Conservation (phyloP, 2,329 filamentous ascomycete species). For the Biscogniauxia marginata region DNA sequence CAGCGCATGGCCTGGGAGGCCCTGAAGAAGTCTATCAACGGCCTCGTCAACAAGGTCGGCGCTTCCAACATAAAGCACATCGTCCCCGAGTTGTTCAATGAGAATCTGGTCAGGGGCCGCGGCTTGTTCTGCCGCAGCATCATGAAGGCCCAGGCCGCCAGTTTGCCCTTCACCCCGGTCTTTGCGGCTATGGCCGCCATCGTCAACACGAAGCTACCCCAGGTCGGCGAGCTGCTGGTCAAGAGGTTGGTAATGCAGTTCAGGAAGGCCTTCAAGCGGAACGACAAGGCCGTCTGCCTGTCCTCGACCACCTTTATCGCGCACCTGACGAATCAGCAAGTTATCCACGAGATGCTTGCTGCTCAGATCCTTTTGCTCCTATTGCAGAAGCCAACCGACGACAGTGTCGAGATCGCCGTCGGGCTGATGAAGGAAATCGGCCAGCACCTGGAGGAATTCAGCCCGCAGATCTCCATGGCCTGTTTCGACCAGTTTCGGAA, state of each 20-base stretch:
- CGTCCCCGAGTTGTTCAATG: slow-evolving; percentile 90
- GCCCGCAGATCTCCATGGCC: slow-evolving; percentile 77
- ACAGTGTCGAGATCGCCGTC: slow-evolving; percentile 96
- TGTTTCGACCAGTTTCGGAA: slow-evolving; percentile 96
- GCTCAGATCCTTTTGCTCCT: slow-evolving; percentile 91
- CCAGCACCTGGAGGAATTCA: slow-evolving; percentile 94
- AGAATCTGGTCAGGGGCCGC: slow-evolving; percentile 88
- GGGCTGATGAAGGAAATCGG: slow-evolving; percentile 90
- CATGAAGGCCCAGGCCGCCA: slow-evolving; percentile 97
- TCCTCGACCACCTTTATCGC: slow-evolving; percentile 93
- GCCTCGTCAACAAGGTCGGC: slow-evolving; percentile 98
- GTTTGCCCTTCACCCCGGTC: slow-evolving; percentile 92
- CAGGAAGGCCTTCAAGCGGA: slow-evolving; percentile 90
- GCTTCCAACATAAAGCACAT: slow-evolving; percentile 97
- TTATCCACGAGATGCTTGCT: slow-evolving; percentile 88
- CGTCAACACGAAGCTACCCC: slow-evolving; percentile 94
- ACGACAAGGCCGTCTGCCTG: slow-evolving; percentile 94
- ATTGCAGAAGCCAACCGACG: slow-evolving; percentile 92
- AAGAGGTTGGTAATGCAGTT: slow-evolving; percentile 88
- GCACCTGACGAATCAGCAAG: slow-evolving; percentile 93
- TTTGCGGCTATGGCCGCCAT: slow-evolving; percentile 95
- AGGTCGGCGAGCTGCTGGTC: slow-evolving; percentile 87
- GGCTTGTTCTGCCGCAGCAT: slow-evolving; percentile 94
- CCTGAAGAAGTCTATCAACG: slow-evolving; percentile 97
- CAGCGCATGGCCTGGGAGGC: slow-evolving; percentile 99